phyloP scores from a whole-genome alignment of 2,329 filamentous ascomycete species.

The Ambrosiella beaveri region DNA sequence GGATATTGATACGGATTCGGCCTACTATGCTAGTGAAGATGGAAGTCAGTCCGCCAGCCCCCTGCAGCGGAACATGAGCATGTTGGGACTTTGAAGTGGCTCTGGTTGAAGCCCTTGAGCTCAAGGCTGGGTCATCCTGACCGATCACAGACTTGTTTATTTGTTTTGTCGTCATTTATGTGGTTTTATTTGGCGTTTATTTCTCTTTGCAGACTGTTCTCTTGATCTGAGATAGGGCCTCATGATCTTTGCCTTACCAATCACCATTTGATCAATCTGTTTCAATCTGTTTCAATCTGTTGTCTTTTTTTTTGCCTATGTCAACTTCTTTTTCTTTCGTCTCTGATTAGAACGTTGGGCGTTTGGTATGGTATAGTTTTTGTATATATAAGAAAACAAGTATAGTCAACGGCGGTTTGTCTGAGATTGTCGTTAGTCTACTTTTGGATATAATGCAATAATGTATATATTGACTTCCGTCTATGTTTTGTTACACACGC shows the following conservation, averaged over 20 bases:
- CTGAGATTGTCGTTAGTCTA: background rate
- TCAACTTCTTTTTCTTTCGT: background rate
- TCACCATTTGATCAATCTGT: too few species aligned
- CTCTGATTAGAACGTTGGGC: background rate
- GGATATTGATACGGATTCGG: slow-evolving; percentile 86
- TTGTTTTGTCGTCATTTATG: slow-evolving; percentile 5
- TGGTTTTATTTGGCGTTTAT: background rate
- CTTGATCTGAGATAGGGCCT: background rate
- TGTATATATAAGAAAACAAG: background rate
- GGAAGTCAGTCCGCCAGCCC: slow-evolving; percentile 51
- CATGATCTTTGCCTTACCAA: background rate
- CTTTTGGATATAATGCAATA: background rate
- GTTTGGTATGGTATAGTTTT: background rate
- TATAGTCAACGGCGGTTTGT: too few species aligned
- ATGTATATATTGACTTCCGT: background rate
- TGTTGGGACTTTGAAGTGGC: slow-evolving; percentile 39
- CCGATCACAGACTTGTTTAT: slow-evolving; percentile 2
- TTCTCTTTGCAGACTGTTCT: background rate
- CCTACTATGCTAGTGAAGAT: slow-evolving; percentile 55
- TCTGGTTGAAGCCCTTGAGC: background rate
- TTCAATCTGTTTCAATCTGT: background rate
- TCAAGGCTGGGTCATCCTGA: background rate
- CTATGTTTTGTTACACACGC: background rate
- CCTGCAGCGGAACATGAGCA: slow-evolving; percentile 54
- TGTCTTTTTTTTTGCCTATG: background rate